A percentile compares a stretch with the other conserved stretches of the same genome.
Evolutionary conservation across 805 yeast species (phyloP).

Genomic region (Kodamaea hsintzibuensis): DNA sequence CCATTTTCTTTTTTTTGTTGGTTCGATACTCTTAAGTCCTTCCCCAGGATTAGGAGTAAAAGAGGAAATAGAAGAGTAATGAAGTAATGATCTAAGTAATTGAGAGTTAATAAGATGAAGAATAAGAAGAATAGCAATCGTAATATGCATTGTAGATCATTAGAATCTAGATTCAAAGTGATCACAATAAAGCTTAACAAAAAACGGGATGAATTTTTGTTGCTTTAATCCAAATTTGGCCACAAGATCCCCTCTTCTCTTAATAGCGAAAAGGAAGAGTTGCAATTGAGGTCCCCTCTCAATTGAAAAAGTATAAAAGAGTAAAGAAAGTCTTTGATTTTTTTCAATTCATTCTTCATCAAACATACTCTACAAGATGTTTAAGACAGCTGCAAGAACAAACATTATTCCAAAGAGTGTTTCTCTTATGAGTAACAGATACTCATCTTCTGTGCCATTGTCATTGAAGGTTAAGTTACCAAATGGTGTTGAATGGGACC

Average conservation of each 20-base stretch:
- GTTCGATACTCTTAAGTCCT: no score
- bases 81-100: no score
- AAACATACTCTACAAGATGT: not conserved
- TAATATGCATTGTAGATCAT: no score
- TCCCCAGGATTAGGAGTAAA: no score
- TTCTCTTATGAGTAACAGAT: not conserved
- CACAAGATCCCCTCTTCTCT: conserved; percentile 1
- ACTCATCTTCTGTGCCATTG: conserved; percentile 26
- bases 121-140: no score
- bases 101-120: no score
- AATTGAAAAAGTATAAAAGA: conserved; percentile 3
- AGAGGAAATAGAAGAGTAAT: no score
- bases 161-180: no score
- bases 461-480: conserved; percentile 58
- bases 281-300: conserved; percentile 1
- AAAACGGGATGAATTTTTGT: not conserved
- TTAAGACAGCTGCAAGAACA: conserved; percentile 1
- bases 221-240: not conserved
- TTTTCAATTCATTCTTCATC: not conserved
- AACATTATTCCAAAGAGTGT: not conserved
- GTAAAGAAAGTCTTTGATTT: not conserved
- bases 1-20: no score
- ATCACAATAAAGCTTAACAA: no score
- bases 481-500: conserved; percentile 68
- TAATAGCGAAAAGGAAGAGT: not conserved